phyloP scores from a whole-genome alignment of 805 yeast genomes.

The Hagleromyces aurorensis region DNA sequence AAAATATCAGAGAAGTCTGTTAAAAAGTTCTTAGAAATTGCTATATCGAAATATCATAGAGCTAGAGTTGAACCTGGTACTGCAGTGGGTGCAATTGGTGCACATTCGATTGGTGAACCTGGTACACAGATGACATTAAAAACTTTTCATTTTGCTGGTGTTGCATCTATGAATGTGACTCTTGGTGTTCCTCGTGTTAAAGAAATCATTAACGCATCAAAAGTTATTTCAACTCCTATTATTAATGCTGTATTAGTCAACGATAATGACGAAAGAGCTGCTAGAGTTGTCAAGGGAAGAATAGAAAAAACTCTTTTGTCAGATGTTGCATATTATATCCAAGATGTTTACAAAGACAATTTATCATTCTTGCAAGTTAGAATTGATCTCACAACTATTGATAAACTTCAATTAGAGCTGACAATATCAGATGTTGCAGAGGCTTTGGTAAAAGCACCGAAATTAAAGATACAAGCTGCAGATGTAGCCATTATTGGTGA shows the following conservation, averaged over 20 bases:
- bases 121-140: constrained; percentile 98
- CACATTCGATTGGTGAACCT: constrained; percentile 98
- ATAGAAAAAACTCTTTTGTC: constrained; percentile 83
- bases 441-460: constrained; percentile 80
- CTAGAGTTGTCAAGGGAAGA: constrained; percentile 96
- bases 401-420: constrained; percentile 81
- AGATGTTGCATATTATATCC: constrained; percentile 83
- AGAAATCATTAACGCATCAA: constrained; percentile 96
- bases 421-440: constrained; percentile 77
- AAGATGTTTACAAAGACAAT: constrained; percentile 83
- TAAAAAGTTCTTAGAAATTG: constrained; percentile 58
- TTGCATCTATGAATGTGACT: constrained; percentile 97
- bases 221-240: constrained; percentile 90
- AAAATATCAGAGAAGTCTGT: constrained; percentile 60
- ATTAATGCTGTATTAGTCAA: constrained; percentile 91
- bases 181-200: constrained; percentile 99
- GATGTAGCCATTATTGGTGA: constrained; percentile 64
- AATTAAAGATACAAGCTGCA: constrained; percentile 67
- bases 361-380: constrained; percentile 73
- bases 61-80: constrained; percentile 98
- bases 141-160: constrained; percentile 99
- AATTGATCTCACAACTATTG: constrained; percentile 77
- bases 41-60: constrained; percentile 72
- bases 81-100: constrained; percentile 99
- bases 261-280: constrained; percentile 92